Base-by-base conservation (phyloP, 1,284 basidiomycete genomes). In the Boletus smithii region DNA sequence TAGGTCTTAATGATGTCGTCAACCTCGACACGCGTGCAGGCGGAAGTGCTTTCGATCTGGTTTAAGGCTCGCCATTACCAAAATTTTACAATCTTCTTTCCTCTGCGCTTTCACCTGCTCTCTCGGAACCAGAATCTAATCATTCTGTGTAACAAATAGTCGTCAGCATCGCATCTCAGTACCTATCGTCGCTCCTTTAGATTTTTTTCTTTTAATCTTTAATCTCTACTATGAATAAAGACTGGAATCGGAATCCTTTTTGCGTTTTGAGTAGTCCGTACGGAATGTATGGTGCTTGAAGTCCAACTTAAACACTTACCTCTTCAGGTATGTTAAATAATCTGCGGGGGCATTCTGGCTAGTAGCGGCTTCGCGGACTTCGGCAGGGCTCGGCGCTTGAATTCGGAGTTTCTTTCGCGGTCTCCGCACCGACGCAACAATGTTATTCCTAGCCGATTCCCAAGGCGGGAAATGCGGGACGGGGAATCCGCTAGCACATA, bases 21-120 rank as follows among this genome's bases (percentile, higher is more conserved):
- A 66, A 72, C 29, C 69, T 85, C 17, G 85, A 87, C 50, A 69
- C 76, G 1, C 67, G 67, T 44, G 81, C 81, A 0, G 82, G 81
- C n/a, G 81, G 80, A 34, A 74, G 68, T 53, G 76, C 81, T 1
- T 83, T 81, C 59, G 63, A 74, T 35, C 54, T 66, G 37, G 73
- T 80, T 32, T 81, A 67, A 69, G 44, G 1, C 32, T n/a, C 0
- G 35, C 24, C 26, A 13, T 27, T 8, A 27, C 46, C 39, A 42
- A 43, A 34, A 8, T 38, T 24, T 38, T 13, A 8, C 16, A 24
- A 37, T 27, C 41, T 34, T 35, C 17, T 17, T 24, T 14, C 2
- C 4, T 46, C 24, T 20, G 0, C 35, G 6, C 7, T 27, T 11
- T 22, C 37, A 11, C 35, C 37, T 37, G 18, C n/a, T 26, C 13